phyloP scores from a whole-genome alignment of 2,329 filamentous ascomycete species.

The Pseudopithomyces chartarum region DNA sequence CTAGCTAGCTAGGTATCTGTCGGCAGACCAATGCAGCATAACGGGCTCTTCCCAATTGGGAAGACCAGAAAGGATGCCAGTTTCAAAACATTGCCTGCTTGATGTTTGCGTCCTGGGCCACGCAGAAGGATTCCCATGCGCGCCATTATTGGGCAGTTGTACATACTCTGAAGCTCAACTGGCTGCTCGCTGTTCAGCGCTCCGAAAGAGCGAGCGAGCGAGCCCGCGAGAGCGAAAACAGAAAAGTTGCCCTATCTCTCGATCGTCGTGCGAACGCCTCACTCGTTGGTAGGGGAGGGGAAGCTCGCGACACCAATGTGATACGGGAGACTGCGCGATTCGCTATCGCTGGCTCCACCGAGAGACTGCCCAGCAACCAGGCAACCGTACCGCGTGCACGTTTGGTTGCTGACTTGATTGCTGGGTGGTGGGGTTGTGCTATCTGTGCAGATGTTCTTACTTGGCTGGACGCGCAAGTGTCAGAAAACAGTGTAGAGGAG shows the following conservation, averaged over 20 bases:
- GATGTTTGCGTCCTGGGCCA: background rate
- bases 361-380: slow-evolving; percentile 1
- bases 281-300: background rate
- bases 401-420: background rate
- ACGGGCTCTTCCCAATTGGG: too few relatives aligned
- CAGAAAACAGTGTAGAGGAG: background rate
- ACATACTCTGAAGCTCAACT: background rate
- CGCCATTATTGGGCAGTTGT: background rate
- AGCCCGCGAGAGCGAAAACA: background rate
- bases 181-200: background rate
- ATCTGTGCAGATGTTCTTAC: background rate
- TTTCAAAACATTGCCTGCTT: background rate
- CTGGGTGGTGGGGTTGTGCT: background rate
- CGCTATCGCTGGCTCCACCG: background rate
- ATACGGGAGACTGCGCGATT: background rate
- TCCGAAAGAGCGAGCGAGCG: slow-evolving; percentile 1
- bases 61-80: too few relatives aligned
- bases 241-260: background rate
- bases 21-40: background rate
- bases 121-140: background rate
- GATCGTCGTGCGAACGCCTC: background rate
- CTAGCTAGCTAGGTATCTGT: too few relatives aligned
- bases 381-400: background rate
- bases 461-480: background rate
- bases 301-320: background rate